phyloP scores from a whole-genome alignment of 306 rosid genomes.

The Cucumis cinereus region DNA sequence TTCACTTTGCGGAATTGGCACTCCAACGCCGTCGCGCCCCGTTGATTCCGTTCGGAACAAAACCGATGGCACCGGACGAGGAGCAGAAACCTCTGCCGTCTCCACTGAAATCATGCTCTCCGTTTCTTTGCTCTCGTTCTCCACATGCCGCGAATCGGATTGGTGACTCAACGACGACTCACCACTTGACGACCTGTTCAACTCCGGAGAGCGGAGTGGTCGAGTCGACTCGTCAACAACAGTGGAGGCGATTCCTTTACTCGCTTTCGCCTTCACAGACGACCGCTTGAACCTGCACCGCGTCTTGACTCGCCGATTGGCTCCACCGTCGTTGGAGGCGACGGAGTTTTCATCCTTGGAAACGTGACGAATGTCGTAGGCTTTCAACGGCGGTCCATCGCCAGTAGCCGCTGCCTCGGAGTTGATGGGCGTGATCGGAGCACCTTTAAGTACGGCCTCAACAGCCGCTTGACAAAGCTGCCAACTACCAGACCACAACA shows the following conservation, averaged over 20 bases:
- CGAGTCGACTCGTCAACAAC: constrained; percentile 5
- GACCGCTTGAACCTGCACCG: constrained; percentile 55
- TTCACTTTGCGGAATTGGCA: constrained; percentile 18
- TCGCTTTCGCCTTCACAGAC: constrained; percentile 26
- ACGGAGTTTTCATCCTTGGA: constrained; percentile 76
- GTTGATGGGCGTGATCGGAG: constrained; percentile 69
- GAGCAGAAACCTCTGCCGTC: constrained; percentile 42
- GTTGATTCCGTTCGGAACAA: constrained; percentile 31
- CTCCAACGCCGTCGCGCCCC: neutral
- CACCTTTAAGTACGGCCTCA: constrained; percentile 77
- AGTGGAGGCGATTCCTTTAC: constrained; percentile 4
- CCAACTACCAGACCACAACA: constrained; percentile 97
- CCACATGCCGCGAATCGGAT: constrained; percentile 51
- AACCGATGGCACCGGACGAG: constrained; percentile 19
- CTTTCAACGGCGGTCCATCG: constrained; percentile 78
- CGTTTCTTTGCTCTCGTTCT: constrained; percentile 49
- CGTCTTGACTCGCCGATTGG: constrained; percentile 33
- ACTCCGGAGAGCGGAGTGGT: constrained; percentile 16
- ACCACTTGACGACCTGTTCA: constrained; percentile 61
- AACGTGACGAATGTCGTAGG: constrained; percentile 85
- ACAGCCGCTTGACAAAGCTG: constrained; percentile 91
- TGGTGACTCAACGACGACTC: constrained; percentile 88
- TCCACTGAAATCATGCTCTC: constrained; percentile 75
- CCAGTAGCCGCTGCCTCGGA: constrained; percentile 62
- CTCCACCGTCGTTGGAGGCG: constrained; percentile 26